These are phyloP conservation scores for Podila horticola DNA, from an alignment of 192 early-diverging fungal genomes.

Conservation along the genomic window DNA sequence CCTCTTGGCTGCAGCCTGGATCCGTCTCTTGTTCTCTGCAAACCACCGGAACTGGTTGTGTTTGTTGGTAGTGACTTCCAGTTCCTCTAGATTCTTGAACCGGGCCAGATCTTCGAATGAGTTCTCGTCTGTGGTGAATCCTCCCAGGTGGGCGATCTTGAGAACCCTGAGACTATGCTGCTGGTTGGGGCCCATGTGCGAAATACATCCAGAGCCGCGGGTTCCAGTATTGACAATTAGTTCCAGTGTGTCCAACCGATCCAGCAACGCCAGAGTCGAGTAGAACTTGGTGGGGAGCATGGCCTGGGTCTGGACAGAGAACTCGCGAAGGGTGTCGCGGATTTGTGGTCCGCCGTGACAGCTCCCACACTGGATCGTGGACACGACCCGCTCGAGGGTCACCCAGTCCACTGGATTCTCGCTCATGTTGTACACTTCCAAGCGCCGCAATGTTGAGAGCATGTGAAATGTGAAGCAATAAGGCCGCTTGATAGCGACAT, in stretches of 20 bases:
- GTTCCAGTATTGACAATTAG: background rate
- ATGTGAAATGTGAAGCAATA: conserved; percentile 6
- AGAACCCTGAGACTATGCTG: background rate
- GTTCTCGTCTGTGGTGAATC: background rate
- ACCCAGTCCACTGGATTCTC: background rate
- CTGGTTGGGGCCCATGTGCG: background rate
- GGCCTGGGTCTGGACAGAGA: background rate
- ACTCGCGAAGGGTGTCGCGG: background rate
- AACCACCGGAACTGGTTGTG: background rate
- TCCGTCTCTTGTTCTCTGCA: background rate
- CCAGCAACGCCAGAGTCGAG: background rate
- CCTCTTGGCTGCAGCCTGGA: background rate
- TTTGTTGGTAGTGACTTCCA: background rate
- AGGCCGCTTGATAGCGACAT: background rate
- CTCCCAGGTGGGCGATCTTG: background rate
- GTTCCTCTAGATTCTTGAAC: conserved; percentile 5
- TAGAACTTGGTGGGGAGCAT: background rate
- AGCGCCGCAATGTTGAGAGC: background rate
- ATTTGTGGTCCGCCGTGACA: background rate
- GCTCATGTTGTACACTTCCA: conserved; percentile 1
- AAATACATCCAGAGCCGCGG: background rate
- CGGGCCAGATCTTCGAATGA: background rate
- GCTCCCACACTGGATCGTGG: background rate
- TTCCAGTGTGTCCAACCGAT: background rate
- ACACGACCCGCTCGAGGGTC: conserved; percentile 6